Evolutionary conservation across 2,329 filamentous ascomycete species (phyloP).

Genomic region (Purpureocillium takamizusanense): DNA sequence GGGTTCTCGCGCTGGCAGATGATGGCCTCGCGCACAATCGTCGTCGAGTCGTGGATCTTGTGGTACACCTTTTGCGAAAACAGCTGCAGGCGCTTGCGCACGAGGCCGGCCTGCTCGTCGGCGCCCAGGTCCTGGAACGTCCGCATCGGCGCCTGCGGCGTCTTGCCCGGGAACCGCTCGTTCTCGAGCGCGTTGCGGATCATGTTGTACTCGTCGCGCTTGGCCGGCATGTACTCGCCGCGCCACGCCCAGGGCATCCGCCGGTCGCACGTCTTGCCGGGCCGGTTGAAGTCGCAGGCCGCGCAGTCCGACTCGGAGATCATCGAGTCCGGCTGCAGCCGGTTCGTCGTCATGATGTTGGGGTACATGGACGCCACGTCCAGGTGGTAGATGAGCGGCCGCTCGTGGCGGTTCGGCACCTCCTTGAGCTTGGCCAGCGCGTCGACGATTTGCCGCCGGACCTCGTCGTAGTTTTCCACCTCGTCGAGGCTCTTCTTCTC

Average conservation of each 20-base stretch:
- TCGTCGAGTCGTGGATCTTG: slow-evolving; percentile 94
- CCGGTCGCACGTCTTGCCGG: slow-evolving; percentile 93
- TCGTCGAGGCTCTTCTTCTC: slow-evolving; percentile 76
- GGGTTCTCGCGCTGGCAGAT: slow-evolving; percentile 98
- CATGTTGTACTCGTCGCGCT: slow-evolving; percentile 99
- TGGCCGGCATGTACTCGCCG: slow-evolving; percentile 92
- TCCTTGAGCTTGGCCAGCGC: slow-evolving; percentile 64
- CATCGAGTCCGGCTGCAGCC: slow-evolving; percentile 97
- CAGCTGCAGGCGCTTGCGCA: slow-evolving; percentile 80
- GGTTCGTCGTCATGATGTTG: slow-evolving; percentile 99
- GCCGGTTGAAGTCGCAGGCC: slow-evolving; percentile 95
- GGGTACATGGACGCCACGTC: slow-evolving; percentile 99
- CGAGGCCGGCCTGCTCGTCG: slow-evolving; percentile 72
- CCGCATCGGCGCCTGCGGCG: slow-evolving; percentile 58
- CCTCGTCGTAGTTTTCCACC: slow-evolving; percentile 71
- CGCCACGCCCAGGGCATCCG: slow-evolving; percentile 95
- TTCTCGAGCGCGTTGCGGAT: slow-evolving; percentile 86
- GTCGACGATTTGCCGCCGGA: slow-evolving; percentile 72
- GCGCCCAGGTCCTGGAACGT: slow-evolving; percentile 71
- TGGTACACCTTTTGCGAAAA: slow-evolving; percentile 99
- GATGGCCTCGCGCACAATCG: slow-evolving; percentile 88
- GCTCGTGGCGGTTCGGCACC: slow-evolving; percentile 75
- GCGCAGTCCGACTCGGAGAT: slow-evolving; percentile 93
- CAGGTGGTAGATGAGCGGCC: slow-evolving; percentile 91
- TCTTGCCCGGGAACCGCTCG: slow-evolving; percentile 79